Conservation (phyloP, 441 rosid species). For the Populus hybrid region DNA sequence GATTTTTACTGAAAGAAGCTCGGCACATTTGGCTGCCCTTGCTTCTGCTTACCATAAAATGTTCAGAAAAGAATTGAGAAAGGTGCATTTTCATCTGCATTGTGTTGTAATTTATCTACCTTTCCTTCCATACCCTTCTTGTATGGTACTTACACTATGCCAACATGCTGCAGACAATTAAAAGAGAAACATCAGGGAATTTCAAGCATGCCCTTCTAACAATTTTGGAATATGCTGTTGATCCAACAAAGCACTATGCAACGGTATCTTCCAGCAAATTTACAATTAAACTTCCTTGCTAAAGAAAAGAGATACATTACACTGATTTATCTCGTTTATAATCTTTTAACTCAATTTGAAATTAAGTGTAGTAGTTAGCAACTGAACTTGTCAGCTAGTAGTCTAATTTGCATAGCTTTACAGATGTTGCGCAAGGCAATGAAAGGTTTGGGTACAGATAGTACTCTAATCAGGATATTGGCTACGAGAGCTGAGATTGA, state of each 20-base stretch:
- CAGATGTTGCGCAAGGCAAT: slow-evolving; percentile 69
- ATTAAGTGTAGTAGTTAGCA: background rate
- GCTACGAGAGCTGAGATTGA: slow-evolving; percentile 73
- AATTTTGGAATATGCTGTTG: no score
- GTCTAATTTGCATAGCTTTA: background rate
- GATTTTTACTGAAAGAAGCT: slow-evolving; percentile 68
- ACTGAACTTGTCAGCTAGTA: background rate
- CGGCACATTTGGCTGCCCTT: slow-evolving; percentile 62
- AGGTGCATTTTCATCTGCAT: slow-evolving; percentile 30
- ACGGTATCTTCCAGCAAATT: slow-evolving; percentile 20
- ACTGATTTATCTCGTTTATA: background rate
- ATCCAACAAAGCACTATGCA: no score
- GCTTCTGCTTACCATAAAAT: slow-evolving; percentile 37
- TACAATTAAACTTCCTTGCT: slow-evolving; percentile 38
- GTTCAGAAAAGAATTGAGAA: slow-evolving; percentile 50
- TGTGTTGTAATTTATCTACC: background rate
- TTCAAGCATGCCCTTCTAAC: slow-evolving; percentile 55
- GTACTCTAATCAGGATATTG: slow-evolving; percentile 52
- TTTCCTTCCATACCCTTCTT: background rate
- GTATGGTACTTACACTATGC: background rate
- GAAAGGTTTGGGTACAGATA: slow-evolving; percentile 70
- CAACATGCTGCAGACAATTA: slow-evolving; percentile 45
- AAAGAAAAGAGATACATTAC: background rate
- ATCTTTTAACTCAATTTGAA: background rate
- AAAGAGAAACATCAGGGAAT: slow-evolving; percentile 52